Percentiles rank a stretch among this genome's conserved stretches.
Evolutionary conservation across 805 yeast species (phyloP).

Genomic region (Sungouiella thailandica): DNA sequence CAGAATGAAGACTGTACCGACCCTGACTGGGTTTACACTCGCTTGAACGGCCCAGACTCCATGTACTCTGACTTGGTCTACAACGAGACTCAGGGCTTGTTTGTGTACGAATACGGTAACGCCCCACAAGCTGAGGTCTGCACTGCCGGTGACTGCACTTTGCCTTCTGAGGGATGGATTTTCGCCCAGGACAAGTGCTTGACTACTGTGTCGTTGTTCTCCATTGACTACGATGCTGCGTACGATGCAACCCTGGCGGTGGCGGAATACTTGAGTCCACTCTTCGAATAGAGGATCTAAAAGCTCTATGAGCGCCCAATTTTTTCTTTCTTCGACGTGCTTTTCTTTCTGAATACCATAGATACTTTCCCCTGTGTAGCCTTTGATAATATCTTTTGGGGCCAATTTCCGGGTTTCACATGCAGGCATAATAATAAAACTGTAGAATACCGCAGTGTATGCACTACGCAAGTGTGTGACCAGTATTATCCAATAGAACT

Average conservation of each 20-base stretch:
- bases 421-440: too few relatives aligned
- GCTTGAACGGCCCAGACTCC: conserved; percentile 41
- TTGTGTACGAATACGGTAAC: conserved; percentile 9
- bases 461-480: too few relatives aligned
- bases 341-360: too few relatives aligned
- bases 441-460: too few relatives aligned
- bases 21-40: conserved; percentile 40
- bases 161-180: conserved; percentile 22
- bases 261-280: conserved; percentile 11
- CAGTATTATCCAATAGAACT: too few relatives aligned
- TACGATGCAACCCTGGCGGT: conserved; percentile 12
- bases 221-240: conserved; percentile 43
- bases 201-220: conserved; percentile 42
- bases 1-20: conserved; percentile 26
- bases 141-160: conserved; percentile 22
- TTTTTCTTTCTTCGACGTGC: too few relatives aligned
- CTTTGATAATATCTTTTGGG: too few relatives aligned
- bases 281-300: conserved; percentile 7
- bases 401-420: too few relatives aligned
- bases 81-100: conserved; percentile 35
- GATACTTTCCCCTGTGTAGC: too few relatives aligned
- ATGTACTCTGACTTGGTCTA: conserved; percentile 27
- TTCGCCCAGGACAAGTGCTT: conserved; percentile 29
- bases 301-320: too few relatives aligned
- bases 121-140: conserved; percentile 37